phyloP scores from a whole-genome alignment of 2,329 filamentous ascomycete genomes.

The Diplodia corticola region DNA sequence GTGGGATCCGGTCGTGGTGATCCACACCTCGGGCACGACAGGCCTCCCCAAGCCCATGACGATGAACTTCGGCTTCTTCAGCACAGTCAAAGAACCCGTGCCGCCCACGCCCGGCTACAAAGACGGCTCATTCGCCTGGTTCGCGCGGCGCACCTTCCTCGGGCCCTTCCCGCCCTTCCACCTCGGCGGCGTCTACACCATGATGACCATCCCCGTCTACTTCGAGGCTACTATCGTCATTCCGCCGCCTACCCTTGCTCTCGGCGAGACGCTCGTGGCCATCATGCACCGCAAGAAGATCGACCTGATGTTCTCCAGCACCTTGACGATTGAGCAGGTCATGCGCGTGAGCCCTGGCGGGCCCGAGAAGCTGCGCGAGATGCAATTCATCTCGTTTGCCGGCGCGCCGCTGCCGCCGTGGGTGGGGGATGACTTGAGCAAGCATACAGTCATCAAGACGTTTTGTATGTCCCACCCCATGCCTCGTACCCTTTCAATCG shows the following conservation, averaged over 20 bases:
- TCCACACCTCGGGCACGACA: slow-evolving; percentile 40
- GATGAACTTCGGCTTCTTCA: neutral
- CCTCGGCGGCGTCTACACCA: neutral
- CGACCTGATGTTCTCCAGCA: neutral
- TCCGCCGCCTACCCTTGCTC: too few relatives aligned
- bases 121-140: neutral
- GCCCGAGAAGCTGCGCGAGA: neutral
- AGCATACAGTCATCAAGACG: neutral
- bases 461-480: neutral
- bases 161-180: neutral
- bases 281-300: neutral
- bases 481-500: too few relatives aligned
- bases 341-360: neutral
- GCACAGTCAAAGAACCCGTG: neutral
- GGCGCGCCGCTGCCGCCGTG: neutral
- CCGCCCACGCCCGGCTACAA: neutral
- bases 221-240: neutral
- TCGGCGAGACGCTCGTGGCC: neutral
- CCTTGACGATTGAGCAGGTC: neutral
- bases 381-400: neutral
- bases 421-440: neutral
- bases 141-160: neutral
- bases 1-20: slow-evolving; percentile 30
- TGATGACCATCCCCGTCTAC: neutral
- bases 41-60: slow-evolving; percentile 37